Conservation (phyloP, 192 early-diverging fungal genomes). For the Rhizophagus clarus region DNA sequence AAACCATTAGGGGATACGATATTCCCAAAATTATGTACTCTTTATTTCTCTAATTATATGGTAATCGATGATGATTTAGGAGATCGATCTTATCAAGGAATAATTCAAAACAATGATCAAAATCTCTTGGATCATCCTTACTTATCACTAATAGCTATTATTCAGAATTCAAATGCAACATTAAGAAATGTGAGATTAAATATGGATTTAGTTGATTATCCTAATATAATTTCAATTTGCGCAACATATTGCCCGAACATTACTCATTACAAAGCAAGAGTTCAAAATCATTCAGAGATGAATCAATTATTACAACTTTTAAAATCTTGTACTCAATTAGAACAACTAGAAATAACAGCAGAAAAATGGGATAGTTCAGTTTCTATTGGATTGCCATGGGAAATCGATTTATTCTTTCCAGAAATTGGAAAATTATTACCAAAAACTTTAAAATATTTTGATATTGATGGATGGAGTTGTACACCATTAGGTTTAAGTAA, state of each 20-base stretch:
- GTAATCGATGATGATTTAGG: not conserved
- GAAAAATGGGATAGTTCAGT: not conserved
- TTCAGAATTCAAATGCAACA: not conserved
- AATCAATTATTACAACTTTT: not conserved
- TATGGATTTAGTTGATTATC: conserved; percentile 11
- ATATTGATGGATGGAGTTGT: not conserved
- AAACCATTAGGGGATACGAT: not conserved
- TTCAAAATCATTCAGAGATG: not conserved
- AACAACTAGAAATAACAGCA: not conserved
- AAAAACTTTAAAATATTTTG: not conserved
- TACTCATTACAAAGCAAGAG: not conserved
- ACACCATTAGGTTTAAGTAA: not conserved
- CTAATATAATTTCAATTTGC: not conserved
- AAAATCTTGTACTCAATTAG: not conserved
- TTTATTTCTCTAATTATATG: not conserved
- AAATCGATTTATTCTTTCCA: not conserved
- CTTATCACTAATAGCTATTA: not conserved
- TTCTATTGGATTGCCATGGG: not conserved
- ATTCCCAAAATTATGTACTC: not conserved
- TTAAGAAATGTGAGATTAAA: not conserved
- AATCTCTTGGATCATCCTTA: not conserved
- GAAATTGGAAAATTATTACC: not conserved
- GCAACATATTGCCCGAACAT: not conserved
- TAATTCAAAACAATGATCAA: not conserved
- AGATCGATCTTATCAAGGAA: not conserved